phyloP scores from a whole-genome alignment of 345 rosid species.

The Barbarea vulgaris region DNA sequence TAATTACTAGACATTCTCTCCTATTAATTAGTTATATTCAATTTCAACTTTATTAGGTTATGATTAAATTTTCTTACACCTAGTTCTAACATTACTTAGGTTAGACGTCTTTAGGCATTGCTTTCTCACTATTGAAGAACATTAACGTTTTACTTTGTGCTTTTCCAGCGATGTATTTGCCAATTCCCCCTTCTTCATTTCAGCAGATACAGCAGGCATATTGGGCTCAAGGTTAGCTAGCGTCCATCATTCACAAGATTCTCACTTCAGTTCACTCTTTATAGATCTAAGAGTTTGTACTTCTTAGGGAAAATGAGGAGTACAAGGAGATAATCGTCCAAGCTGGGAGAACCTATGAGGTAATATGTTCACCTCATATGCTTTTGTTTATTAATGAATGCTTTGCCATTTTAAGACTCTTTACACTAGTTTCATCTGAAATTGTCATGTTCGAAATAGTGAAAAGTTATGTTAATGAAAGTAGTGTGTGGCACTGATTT shows the following conservation, averaged over 20 bases:
- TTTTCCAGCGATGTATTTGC: constrained; percentile 78
- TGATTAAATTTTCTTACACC: neutral
- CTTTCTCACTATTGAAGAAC: constrained; percentile 11
- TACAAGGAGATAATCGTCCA: constrained; percentile 77
- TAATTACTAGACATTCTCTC: neutral
- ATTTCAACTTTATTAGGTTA: neutral
- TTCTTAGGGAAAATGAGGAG: constrained; percentile 74
- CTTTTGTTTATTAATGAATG: constrained; percentile 16
- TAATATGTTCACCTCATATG: constrained; percentile 32
- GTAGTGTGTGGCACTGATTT: constrained; percentile 17
- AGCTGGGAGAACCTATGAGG: constrained; percentile 88
- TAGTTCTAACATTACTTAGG: neutral
- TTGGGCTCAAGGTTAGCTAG: constrained; percentile 63
- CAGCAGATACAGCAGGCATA: constrained; percentile 80
- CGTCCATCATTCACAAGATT: constrained; percentile 32
- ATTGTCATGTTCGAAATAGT: neutral
- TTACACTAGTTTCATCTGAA: neutral
- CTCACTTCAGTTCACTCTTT: constrained; percentile 18
- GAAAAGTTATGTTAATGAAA: constrained; percentile 10
- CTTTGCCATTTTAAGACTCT: constrained; percentile 10
- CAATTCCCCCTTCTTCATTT: constrained; percentile 91
- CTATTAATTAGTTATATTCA: neutral
- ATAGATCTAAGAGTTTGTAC: constrained; percentile 28
- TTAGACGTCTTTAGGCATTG: constrained; percentile 29
- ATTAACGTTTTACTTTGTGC: constrained; percentile 21